Conservation (phyloP, 148 eudicot genomes). For the Heliosperma pusillum region DNA sequence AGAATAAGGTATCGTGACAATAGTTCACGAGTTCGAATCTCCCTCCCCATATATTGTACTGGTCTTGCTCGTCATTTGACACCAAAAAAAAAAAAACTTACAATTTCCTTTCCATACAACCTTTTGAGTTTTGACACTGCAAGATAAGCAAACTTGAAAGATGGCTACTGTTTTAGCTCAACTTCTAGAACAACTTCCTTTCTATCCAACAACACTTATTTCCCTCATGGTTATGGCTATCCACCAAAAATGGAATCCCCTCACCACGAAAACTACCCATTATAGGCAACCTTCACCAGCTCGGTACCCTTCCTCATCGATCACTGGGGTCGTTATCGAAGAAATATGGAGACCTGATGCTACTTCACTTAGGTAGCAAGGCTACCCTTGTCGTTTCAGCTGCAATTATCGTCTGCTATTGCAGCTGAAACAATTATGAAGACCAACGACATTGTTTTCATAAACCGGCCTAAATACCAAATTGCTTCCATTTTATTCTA, state of each 20-base stretch:
- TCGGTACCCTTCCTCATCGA: conserved; percentile 24
- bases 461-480: conserved; percentile 20
- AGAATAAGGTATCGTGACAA: too few species aligned
- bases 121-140: too few species aligned
- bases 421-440: conserved; percentile 36
- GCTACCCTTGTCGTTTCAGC: conserved; percentile 29
- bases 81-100: too few species aligned
- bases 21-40: too few species aligned
- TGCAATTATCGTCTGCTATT: conserved; percentile 31
- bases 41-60: too few species aligned
- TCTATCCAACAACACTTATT: too few species aligned
- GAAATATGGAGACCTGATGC: conserved; percentile 32
- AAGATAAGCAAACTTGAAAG: neutral
- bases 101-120: too few species aligned
- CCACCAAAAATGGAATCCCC: conserved; percentile 16
- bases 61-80: too few species aligned
- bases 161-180: neutral
- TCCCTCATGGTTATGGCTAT: neutral
- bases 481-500: conserved; percentile 15
- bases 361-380: conserved; percentile 30
- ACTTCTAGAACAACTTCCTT: too few species aligned
- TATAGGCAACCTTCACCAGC: conserved; percentile 38
- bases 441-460: conserved; percentile 31
- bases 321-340: conserved; percentile 27
- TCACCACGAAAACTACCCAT: conserved; percentile 40